Evolutionary conservation across 2,329 filamentous ascomycete genomes (phyloP).

Genomic region (Beauveria caledonica): DNA sequence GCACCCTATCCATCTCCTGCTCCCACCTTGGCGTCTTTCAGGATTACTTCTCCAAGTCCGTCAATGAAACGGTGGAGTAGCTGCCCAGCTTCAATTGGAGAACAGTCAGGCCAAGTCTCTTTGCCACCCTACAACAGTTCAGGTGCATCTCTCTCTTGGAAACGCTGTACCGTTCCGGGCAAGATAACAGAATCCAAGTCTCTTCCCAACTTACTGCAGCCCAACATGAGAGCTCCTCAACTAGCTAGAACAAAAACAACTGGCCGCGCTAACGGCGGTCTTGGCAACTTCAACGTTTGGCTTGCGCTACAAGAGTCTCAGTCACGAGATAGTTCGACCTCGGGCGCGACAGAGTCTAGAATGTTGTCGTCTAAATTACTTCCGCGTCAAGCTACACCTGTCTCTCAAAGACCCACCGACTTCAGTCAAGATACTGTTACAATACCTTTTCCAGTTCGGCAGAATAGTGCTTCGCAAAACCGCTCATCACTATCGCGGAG

Average conservation of each 20-base stretch:
- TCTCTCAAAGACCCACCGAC: neutral
- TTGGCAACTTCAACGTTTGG: conserved; percentile 29
- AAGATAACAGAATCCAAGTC: neutral
- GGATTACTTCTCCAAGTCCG: conserved; percentile 9
- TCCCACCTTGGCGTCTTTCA: neutral
- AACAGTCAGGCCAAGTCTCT: neutral
- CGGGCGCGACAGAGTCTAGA: neutral
- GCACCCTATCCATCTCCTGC: conserved; percentile 14
- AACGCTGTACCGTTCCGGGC: conserved; percentile 11
- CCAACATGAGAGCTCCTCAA: neutral
- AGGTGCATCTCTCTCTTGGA: neutral
- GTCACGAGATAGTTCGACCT: conserved; percentile 20
- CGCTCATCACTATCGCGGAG: neutral
- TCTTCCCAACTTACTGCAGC: neutral
- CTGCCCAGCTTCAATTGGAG: neutral
- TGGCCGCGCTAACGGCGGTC: conserved; percentile 19
- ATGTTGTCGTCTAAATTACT: neutral
- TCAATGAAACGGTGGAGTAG: conserved; percentile 9
- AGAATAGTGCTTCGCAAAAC: neutral
- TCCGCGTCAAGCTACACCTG: neutral
- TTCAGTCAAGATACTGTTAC: neutral
- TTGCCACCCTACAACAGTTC: neutral
- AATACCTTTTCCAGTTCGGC: neutral
- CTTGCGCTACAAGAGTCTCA: conserved; percentile 27
- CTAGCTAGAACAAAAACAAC: neutral